Evolutionary conservation across 139 green algal genomes (phyloP).

Genomic region (Tetradesmus lagerheimii): DNA sequence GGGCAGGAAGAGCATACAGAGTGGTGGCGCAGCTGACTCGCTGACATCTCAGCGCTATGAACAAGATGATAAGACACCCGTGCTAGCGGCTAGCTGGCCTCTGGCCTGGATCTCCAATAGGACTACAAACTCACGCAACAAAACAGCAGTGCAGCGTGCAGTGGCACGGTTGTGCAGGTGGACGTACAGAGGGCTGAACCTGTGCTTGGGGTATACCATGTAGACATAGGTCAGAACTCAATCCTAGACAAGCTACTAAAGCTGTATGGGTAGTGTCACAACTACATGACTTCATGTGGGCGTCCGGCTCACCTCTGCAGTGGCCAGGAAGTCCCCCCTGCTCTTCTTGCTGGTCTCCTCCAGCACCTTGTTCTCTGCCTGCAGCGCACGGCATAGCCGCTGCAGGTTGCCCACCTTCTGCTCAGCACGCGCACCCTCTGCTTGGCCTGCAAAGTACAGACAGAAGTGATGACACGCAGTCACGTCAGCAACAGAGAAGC

Average conservation of each 20-base stretch:
- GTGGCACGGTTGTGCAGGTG: not conserved
- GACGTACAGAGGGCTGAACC: no score
- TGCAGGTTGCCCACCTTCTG: slow-evolving; percentile 17
- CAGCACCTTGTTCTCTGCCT: slow-evolving; percentile 27
- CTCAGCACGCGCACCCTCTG: not conserved
- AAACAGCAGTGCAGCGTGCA: not conserved
- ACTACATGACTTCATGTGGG: no score
- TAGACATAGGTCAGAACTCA: not conserved
- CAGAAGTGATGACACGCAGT: not conserved
- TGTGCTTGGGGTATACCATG: not conserved
- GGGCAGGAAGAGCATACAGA: not conserved
- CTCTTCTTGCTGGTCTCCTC: no score
- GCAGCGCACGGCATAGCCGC: not conserved
- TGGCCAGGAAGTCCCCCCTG: not conserved
- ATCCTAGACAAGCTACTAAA: no score
- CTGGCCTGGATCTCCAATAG: not conserved
- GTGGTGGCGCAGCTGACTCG: no score
- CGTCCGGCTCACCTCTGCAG: not conserved
- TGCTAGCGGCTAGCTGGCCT: no score
- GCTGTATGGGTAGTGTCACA: no score
- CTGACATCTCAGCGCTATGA: no score
- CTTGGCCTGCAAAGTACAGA: not conserved
- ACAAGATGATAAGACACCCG: no score
- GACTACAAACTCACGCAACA: not conserved
- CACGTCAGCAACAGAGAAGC: not conserved